Evolutionary conservation across 139 green algal genomes (phyloP).

Genomic region (Trebouxia sp.): DNA sequence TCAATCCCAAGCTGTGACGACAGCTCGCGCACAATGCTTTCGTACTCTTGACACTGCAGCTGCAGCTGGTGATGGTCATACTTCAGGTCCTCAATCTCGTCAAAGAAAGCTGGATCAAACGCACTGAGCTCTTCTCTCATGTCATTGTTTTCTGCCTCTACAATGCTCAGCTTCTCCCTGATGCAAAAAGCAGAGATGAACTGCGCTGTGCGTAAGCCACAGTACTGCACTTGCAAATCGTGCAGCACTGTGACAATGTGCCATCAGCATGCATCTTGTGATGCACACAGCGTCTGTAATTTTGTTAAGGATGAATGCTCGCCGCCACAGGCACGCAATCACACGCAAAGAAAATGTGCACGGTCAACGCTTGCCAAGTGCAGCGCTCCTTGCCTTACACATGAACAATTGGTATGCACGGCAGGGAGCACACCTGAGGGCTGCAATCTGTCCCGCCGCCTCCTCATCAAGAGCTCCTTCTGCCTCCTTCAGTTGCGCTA

Average conservation of each 20-base stretch:
- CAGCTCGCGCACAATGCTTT: slow-evolving; percentile 32
- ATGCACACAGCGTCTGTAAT: background rate
- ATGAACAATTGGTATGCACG: background rate
- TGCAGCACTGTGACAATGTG: background rate
- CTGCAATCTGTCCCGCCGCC: background rate
- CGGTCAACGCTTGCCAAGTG: background rate
- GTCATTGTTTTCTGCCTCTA: slow-evolving; percentile 71
- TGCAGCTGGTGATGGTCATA: slow-evolving; percentile 60
- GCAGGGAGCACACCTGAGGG: background rate
- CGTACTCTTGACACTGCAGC: slow-evolving; percentile 39
- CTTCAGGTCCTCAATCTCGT: slow-evolving; percentile 79
- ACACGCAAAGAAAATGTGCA: background rate
- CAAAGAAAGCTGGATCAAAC: slow-evolving; percentile 80
- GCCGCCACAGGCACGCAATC: background rate
- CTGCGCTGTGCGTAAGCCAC: background rate
- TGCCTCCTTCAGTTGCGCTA: background rate
- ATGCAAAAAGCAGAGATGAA: background rate
- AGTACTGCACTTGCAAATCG: background rate
- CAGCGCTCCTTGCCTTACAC: background rate
- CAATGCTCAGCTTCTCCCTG: slow-evolving; percentile 47
- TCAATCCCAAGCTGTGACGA: slow-evolving; percentile 1
- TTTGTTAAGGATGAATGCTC: background rate
- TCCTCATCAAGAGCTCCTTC: slow-evolving; percentile 6
- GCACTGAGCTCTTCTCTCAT: slow-evolving; percentile 74
- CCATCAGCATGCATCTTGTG: background rate